phyloP scores from a whole-genome alignment of 192 early-diverging fungal genomes.

The Backusella tarrabulga region DNA sequence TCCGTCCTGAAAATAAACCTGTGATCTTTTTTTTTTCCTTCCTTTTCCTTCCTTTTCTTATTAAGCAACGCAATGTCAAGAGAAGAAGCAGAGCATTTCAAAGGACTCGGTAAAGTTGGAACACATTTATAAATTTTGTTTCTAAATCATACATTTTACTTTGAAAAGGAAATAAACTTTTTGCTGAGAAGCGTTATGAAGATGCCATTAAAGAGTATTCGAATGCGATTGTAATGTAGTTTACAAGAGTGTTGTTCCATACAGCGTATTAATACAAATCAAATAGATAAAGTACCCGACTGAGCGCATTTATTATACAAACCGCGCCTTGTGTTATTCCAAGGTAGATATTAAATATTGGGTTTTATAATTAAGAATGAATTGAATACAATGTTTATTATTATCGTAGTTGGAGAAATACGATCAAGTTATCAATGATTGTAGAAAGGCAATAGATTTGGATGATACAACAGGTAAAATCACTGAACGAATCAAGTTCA shows the following conservation, averaged over 20 bases:
- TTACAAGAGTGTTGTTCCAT: background rate
- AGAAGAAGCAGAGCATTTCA: conserved; percentile 29
- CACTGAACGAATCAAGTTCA: too few relatives aligned
- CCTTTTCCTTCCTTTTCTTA: background rate
- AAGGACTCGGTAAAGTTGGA: conserved; percentile 12
- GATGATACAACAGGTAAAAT: conserved; percentile 55
- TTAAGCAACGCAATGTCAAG: conserved; percentile 1
- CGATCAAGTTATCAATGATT: conserved; percentile 60
- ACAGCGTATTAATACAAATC: background rate
- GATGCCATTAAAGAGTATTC: conserved; percentile 73
- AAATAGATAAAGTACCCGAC: conserved; percentile 58
- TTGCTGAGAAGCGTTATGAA: conserved; percentile 55
- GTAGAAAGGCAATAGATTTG: conserved; percentile 61
- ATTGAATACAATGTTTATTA: background rate
- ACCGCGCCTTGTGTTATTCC: conserved; percentile 75
- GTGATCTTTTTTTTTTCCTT: background rate
- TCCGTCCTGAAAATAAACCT: background rate
- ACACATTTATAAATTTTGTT: background rate
- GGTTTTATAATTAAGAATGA: too few relatives aligned
- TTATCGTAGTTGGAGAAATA: conserved; percentile 49
- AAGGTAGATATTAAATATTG: conserved; percentile 35
- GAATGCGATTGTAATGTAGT: conserved; percentile 62
- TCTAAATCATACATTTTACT: background rate
- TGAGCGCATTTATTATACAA: conserved; percentile 76
- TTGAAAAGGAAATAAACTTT: conserved; percentile 55